Base-by-base conservation (phyloP, 2,329 filamentous ascomycete genomes). In the Monosporascus sp. region DNA sequence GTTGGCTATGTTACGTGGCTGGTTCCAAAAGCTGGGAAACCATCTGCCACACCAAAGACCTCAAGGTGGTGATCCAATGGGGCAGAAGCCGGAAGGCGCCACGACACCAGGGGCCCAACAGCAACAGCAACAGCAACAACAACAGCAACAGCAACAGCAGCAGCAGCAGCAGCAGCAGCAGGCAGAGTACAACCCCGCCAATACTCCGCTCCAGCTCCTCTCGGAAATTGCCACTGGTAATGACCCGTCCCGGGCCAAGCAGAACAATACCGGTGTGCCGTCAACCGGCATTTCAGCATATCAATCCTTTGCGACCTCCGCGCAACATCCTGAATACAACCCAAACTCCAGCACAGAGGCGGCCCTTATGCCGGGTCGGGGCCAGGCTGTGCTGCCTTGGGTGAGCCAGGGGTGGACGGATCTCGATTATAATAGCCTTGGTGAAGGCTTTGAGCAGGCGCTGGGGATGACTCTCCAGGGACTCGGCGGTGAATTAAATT, bases 1-100 rank as follows among this genome's bases (percentile, higher is more conserved):
- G 6, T 72, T 91, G 9, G 74, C 79, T 49, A 87, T 90, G 83
- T 71, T 92, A 25, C 81, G 82, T 43, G 80, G 77, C 25, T 90
- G 87, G 87, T 89, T 88, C 65, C 67, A 80, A 63, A 74, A 82
- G 59, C 76, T 80, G 54, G 70, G 67, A n/a, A 31, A 14, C 24
- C 43, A 14, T 5, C 54, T 49, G 5, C 54, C 49, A 27, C 59
- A 58, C 18, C 53, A 56, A 2, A 57, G 59, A 17, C n/a, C 31
- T 15, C 50, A 51, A 3, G 37, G 17, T 5, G 54, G 45, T 4
- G 51, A 51, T 14, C 44, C 35, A 22, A n/a, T 49, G 36, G 41
- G 35, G 27, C 51, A 49, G 41, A 17, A 49, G 55, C 7, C 49
- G 50, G 41, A 17, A 48, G 54, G 37, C 53, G 35, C 41, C 58